Evolutionary conservation across 331 rosid species (phyloP).

Genomic region (Pyrus hybrid): DNA sequence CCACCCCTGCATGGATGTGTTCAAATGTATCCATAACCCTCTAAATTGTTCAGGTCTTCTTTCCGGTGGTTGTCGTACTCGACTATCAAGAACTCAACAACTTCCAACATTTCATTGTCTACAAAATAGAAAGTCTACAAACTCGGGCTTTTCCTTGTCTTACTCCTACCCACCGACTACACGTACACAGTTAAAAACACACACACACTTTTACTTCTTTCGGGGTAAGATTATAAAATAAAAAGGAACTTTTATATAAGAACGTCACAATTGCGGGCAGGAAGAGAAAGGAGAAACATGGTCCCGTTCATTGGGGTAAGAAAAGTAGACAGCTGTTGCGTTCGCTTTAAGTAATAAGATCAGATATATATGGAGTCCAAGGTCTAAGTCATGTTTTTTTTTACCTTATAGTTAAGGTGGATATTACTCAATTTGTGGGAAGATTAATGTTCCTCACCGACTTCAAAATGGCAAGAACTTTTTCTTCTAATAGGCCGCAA

Average conservation of each 20-base stretch:
- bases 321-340: conserved; percentile 9
- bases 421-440: not conserved
- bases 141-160: not conserved
- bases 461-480: not conserved
- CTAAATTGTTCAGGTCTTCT: not conserved
- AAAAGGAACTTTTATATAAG: no score
- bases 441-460: not conserved
- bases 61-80: not conserved
- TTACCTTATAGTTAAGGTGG: not conserved
- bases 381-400: not conserved
- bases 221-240: not conserved
- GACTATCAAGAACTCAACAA: not conserved
- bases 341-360: not conserved
- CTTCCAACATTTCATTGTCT: not conserved
- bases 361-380: conserved; percentile 14
- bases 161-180: not conserved
- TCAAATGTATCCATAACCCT: not conserved
- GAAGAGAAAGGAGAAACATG: conserved; percentile 29
- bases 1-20: not conserved
- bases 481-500: not conserved
- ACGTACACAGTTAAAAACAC: not conserved
- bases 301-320: conserved; percentile 43
- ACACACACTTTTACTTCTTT: not conserved
- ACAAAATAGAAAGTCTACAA: not conserved
- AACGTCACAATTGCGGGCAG: not conserved